Evolutionary conservation across 2,329 filamentous ascomycete genomes (phyloP).

Genomic region (Penicillium aurantiogriseum): DNA sequence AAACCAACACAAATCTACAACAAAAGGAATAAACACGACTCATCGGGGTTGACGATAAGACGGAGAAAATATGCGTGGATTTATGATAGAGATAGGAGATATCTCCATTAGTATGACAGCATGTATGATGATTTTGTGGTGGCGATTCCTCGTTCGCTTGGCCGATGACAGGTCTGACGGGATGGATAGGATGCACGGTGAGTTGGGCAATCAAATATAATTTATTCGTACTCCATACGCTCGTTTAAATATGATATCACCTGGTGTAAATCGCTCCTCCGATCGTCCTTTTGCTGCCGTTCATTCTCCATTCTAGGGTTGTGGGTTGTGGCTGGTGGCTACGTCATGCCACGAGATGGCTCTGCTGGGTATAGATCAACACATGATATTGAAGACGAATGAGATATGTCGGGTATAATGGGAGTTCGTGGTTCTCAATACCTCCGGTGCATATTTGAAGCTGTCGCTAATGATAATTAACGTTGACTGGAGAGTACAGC

Average conservation of each 20-base stretch:
- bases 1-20: neutral
- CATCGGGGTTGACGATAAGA: neutral
- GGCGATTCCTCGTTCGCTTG: neutral
- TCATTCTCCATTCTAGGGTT: neutral
- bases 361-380: slow-evolving; percentile 4
- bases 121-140: neutral
- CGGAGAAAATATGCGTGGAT: neutral
- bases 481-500: too few species aligned
- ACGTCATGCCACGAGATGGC: slow-evolving; percentile 8
- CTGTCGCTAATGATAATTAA: neutral
- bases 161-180: neutral
- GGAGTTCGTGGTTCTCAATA: neutral
- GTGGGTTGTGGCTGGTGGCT: neutral
- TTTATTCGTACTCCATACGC: neutral
- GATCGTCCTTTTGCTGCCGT: neutral
- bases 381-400: neutral
- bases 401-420: neutral
- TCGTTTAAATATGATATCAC: neutral
- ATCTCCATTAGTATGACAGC: slow-evolving; percentile 7
- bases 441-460: neutral
- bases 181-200: neutral
- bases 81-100: neutral
- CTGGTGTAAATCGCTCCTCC: neutral
- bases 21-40: too few species aligned
- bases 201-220: neutral